Evolutionary conservation across 176 grass and related monocot genomes (phyloP), one percentile per base, ranked within the genome.

Genomic region (Eragrostis nindensis): DNA sequence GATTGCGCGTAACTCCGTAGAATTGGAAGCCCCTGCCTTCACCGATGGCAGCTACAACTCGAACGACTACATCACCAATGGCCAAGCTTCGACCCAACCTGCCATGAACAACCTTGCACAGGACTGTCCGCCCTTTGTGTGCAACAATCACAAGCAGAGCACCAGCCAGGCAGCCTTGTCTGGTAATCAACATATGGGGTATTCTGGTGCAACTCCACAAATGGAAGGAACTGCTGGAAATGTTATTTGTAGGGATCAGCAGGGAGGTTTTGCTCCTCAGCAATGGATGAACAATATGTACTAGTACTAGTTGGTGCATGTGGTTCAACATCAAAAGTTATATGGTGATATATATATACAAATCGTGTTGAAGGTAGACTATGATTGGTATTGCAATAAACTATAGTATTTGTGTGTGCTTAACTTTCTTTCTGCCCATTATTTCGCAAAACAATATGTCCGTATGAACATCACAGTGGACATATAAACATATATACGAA

Each of bases 61-160:
- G 6, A 16, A 14, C 27, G 1, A 5, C 17, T n/a, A 29, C 46
- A 38, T 21, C 17, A 21, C 7, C 13, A 8, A 4, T 18, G n/a
- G 38, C n/a, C 67, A 83, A 16, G 53, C 50, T 77, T 30, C 21
- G 14, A 70, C 2, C 15, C 46, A 52, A 2, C 13, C 1, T 12
- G 8, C 50, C 29, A 68, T 62, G 77, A 86, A 68, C 41, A 30
- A 30, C 71, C 12, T 11, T 0, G 5, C 53, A 17, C 78, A 69
- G 25, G 25, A 62, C 11, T 61, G 30, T 50, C 15, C 52, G 0
- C 71, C 77, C 6, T 4, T n/a, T 39, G n/a, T 49, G 14, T 42
- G 18, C n/a, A 19, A 11, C 6, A 22, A 36, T n/a, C n/a, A n/a
- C 13, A n/a, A 1, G 5, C 70, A 62, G 17, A 44, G 18, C 70